Conservation (phyloP, 352 stramenopile genomes). For the Phytophthora sp. region DNA sequence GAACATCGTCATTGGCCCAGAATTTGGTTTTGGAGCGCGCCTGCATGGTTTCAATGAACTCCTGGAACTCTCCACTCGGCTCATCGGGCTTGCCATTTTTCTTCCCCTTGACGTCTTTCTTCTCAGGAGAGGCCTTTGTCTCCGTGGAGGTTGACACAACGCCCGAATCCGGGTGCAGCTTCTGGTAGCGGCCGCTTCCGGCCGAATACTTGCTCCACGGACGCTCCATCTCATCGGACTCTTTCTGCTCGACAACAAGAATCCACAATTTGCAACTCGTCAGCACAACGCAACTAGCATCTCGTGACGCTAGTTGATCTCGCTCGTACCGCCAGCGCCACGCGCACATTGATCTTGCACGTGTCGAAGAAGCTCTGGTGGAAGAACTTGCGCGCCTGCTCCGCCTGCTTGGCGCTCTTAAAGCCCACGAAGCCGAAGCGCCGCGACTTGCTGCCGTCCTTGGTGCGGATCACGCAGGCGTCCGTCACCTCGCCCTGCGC, state of each 20-base stretch:
- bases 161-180: constrained; percentile 32
- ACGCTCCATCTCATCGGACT: constrained; percentile 65
- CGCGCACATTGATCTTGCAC: constrained; percentile 82
- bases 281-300: not conserved
- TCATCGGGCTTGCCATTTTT: constrained; percentile 24
- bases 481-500: constrained; percentile 87
- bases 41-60: constrained; percentile 93
- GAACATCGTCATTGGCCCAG: constrained; percentile 91
- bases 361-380: constrained; percentile 93
- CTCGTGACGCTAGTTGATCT: not conserved
- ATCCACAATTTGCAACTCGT: constrained; percentile 6
- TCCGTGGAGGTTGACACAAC: constrained; percentile 14
- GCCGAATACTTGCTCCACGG: constrained; percentile 92
- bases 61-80: constrained; percentile 72
- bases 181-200: constrained; percentile 78
- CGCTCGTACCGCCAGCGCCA: constrained; percentile 66
- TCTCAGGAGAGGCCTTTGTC: constrained; percentile 22
- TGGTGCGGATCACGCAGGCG: constrained; percentile 89
- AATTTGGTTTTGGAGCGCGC: constrained; percentile 89
- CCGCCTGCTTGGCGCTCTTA: constrained; percentile 70
- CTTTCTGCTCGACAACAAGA: constrained; percentile 28
- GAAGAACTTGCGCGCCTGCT: constrained; percentile 70
- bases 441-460: constrained; percentile 84
- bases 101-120: constrained; percentile 23
- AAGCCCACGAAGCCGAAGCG: constrained; percentile 88